Base-by-base conservation (phyloP, 2,329 filamentous ascomycete species). In the Colletotrichum brevisporum region DNA sequence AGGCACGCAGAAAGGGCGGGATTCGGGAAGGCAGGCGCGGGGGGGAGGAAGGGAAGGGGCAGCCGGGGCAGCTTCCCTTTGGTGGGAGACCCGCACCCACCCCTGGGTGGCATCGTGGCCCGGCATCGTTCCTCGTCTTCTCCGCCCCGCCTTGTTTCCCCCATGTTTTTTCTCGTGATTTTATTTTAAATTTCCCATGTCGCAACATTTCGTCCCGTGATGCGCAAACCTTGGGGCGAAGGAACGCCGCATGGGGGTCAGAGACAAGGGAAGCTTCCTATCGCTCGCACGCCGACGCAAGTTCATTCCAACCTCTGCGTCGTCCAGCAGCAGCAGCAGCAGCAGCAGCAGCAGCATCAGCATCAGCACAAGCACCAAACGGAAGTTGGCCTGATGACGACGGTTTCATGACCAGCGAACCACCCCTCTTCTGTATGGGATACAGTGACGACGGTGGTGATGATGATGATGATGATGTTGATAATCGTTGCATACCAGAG, bases 151-250 rank as follows among this genome's bases (percentile, higher is more conserved):
- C 50, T 41, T 27, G 48, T 15, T 48, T 61, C 55, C 62, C 62
- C 62, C 62, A 69, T 61, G 51, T 56, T 67, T 58, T 67, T 41
- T 27, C 45, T 16, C n/a, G 18, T 45, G 31, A 31, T 47, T 57
- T 47, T 50, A 60, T 60, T 53, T 39, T 39, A 47, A 26, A 52
- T 69, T 69, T 66, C 66, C 55, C 62, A 60, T 66, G 55, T 56
- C 55, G 66, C 26, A 39, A 66, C 62, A 66, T 55, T 61, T 66
- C 67, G 51, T 67, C 67, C 56, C 62, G 51, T 69, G 50, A 52
- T 56, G 55, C 26, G n/a, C 31, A 45, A 55, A 61, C 45, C 52
- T 50, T 54, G 39, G 50, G 50, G 48, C 24, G 51, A 36, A 36
- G 31, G 31, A 36, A 36, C 31, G 31, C 31, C 31, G 41, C 51